These are phyloP conservation scores for Stentor roeselii DNA, from an alignment of 73 alveolate species.

Conservation along the genomic window DNA sequence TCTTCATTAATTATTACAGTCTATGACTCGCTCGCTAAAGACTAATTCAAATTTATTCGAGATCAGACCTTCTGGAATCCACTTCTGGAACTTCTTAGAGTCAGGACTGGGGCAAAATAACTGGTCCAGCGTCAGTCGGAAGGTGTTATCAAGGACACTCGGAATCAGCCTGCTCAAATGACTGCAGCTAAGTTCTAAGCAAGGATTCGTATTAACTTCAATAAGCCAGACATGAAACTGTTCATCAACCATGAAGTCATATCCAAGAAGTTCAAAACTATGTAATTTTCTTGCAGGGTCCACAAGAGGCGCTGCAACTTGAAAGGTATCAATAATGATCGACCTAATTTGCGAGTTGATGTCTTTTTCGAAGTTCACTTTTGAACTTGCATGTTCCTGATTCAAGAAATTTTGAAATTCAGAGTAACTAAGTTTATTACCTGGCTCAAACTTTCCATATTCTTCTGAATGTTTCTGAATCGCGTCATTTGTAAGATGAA, in stretches of 20 bases:
- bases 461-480: slow-evolving; percentile 57
- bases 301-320: too few species aligned
- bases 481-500: slow-evolving; percentile 78
- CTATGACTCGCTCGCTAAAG: too few species aligned
- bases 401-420: slow-evolving; percentile 42
- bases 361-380: too few species aligned
- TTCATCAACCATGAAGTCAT: slow-evolving; percentile 76
- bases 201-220: slow-evolving; percentile 60
- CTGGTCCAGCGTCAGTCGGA: slow-evolving; percentile 48
- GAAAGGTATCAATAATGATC: too few species aligned
- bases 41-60: too few species aligned
- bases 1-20: too few species aligned
- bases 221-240: slow-evolving; percentile 65
- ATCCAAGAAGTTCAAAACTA: too few species aligned
- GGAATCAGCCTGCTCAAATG: slow-evolving; percentile 62
- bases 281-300: too few species aligned
- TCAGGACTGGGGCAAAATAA: slow-evolving; percentile 47
- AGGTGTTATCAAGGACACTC: slow-evolving; percentile 65
- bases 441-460: slow-evolving; percentile 78
- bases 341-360: too few species aligned
- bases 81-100: too few species aligned
- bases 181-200: slow-evolving; percentile 63
- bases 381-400: too few species aligned
- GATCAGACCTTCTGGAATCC: too few species aligned
- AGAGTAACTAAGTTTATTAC: slow-evolving; percentile 64